Evolutionary conservation across 1,139 yeast genomes (phyloP), one percentile per base, ranked within the genome.

Genomic region (Scheffersomyces lignicola): DNA sequence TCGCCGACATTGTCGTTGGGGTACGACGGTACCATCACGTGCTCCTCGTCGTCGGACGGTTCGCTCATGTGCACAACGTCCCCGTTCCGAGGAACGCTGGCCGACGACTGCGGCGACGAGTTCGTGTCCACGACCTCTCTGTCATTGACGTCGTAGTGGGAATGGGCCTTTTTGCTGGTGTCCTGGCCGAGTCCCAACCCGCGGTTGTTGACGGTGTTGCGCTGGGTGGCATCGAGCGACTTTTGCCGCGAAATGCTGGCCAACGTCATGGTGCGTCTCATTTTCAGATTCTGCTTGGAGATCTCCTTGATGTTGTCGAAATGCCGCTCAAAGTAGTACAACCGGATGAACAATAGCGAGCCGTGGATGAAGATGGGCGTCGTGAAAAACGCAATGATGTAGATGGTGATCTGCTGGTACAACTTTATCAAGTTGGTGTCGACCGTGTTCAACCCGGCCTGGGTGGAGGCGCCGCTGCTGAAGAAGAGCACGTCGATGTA

Each of bases 321-420:
- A 49, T 84, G 77, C 43, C 89, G 75, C 54, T 90, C 96, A 59
- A 87, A 92, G 85, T 95, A 86, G 55, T 85, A 87, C 31, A 92
- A 65, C 35, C 97, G 72, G n/a, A 90, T 68, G 47, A 88, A 80
- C 13, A 88, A 80, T 28, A 92, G 65, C 1, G 80, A 74, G 1
- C 95, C 80, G 57, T 92, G 95, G 40, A 94, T 88, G 54, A 85
- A 84, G 16, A 92, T 87, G 0, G 97, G 97, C 0, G 96, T 90
- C 2, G 95, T 76, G 15, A 88, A 48, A 45, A 79, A 69, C 23
- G 94, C 64, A 2, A 77, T 41, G 7, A 82, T 46, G 50, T 81
- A 86, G 3, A 86, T 56, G 12, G 74, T 61, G 14, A 89, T 73
- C 55, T 90, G 97, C 58, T 92, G 97, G 61, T 83, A 90, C 32